Base-by-base conservation (phyloP, 2,329 filamentous ascomycete genomes). In the Aspergillus sp. region DNA sequence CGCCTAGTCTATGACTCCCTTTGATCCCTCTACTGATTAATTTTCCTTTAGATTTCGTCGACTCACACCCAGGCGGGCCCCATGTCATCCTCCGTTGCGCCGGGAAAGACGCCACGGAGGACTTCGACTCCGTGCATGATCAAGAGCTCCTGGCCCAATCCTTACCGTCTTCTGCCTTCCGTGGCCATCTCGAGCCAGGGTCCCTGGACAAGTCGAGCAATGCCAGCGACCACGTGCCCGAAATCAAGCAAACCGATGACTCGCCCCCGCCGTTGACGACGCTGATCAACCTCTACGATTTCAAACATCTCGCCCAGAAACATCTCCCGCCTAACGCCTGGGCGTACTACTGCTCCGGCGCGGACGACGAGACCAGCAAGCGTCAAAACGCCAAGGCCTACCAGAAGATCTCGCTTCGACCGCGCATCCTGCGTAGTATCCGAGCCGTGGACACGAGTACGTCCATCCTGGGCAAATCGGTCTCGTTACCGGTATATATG, bases 361-460 rank as follows among this genome's bases (percentile, higher is more conserved):
- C 81, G 0, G 83, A 82, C 1, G 79, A 82, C 47, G 78, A 80
- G 54, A 70, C 79, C 36, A 83, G 80, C n/a, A 74, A 76, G 54
- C 73, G 74, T 22, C 69, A 75, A 26, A 82, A 82, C 62, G 69
- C 68, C 49, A 70, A 71, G 6, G 74, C 76, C 59, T 82, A 79
- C 56, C 73, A 75, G 29, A 75, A 78, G n/a, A 74, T 83, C 29
- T 74, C 75, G 63, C 75, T 83, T 42, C 74, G 81, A 5, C 82
- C 82, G 4, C 75, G 81, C 11, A 73, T 81, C 26, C 69, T 81
- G 1, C 72, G 76, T 39, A 74, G 78, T 46, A 73, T 81, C 24
- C 69, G 68, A 0, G 61, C 60, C 1, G 71, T 80, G 24, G 71
- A 77, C 52, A 79, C 78, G 0, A 63, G 61, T 14, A 73, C 73